Base-by-base conservation (phyloP, 345 rosid genomes). In the Arabidopsis arenosa region DNA sequence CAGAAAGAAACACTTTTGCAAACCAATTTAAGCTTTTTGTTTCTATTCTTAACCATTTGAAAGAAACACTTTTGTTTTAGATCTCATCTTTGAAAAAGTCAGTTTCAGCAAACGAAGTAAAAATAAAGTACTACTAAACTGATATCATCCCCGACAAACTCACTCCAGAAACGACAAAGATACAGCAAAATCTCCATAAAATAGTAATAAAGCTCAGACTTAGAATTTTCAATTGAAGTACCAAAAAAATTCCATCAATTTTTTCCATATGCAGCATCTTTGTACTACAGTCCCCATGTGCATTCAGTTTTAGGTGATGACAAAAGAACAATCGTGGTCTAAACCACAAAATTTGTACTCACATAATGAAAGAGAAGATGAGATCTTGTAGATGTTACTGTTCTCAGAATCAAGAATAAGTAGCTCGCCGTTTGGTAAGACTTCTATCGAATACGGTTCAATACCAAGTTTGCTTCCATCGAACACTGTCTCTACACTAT, bases 401-500 rank as follows among this genome's bases (percentile, higher is more conserved):
- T 92, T 94, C 70, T 87, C 86, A 76, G 97, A 88, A 79, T 96
- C 99, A 75, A 96, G 83, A 79, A 96, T 84, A 37, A 96, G 88
- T 41, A 96, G 80, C 82, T 96, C 99, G 13, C 97, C 99, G 49
- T 80, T 82, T 0, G 98, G 92, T 80, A 91, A 75, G 59, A 93
- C 87, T 73, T 96, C 96, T 17, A 96, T 86, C 0, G 94, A 78
- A 76, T 86, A 82, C 30, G 99, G 99, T 79, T 93, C 99, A 41
- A 93, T 83, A 40, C 98, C 98, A 28, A 93, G 96, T 73, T 93
- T 96, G 77, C 99, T 96, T 71, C 99, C 99, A 64, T 96, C 99
- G 77, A 96, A 93, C 71, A 96, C 97, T 0, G 99, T 96, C 81
- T 96, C 99, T 63, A 96, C 99, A 33, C 84, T 61, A 70, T 90